Evolutionary conservation across 768 basidiomycete species (phyloP).

Genomic region (Suillus decipiens): DNA sequence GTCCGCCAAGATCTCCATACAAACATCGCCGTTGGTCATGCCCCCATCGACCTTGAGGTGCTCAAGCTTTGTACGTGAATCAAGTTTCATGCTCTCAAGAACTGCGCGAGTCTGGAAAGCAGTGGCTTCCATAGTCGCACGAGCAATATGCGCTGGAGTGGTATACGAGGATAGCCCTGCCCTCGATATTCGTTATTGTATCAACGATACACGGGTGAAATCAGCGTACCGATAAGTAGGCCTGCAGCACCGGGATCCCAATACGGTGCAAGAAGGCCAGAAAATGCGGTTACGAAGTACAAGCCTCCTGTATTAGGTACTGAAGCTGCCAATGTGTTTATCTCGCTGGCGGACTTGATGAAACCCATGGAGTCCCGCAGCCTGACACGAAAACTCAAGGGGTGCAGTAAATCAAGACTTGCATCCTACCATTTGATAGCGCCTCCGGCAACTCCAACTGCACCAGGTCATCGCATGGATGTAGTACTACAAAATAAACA

Average conservation of each 20-base stretch:
- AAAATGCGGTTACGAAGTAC: conserved; percentile 97
- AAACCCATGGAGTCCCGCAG: conserved; percentile 87
- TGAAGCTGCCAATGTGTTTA: conserved; percentile 80
- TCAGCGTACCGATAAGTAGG: conserved; percentile 65
- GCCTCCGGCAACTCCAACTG: conserved; percentile 92
- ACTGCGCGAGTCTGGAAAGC: conserved; percentile 96
- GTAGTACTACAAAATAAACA: background rate
- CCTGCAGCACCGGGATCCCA: conserved; percentile 96
- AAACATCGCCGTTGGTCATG: conserved; percentile 92
- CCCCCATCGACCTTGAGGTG: conserved; percentile 97
- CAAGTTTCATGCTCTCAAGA: conserved; percentile 92
- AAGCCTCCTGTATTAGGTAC: conserved; percentile 84
- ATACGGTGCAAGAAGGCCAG: conserved; percentile 93
- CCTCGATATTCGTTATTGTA: background rate
- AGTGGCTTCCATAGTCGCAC: conserved; percentile 94
- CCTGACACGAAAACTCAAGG: conserved; percentile 40
- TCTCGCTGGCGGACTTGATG: conserved; percentile 77
- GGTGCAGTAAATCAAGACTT: background rate
- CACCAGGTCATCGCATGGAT: conserved; percentile 7
- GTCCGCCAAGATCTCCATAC: conserved; percentile 85
- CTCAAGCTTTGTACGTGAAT: conserved; percentile 78
- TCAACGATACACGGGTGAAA: background rate
- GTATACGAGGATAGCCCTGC: conserved; percentile 83
- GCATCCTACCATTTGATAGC: conserved; percentile 81
- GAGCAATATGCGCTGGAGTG: conserved; percentile 88